Base-by-base conservation (phyloP, 805 yeast species). In the Zygoascus ofunaensis region DNA sequence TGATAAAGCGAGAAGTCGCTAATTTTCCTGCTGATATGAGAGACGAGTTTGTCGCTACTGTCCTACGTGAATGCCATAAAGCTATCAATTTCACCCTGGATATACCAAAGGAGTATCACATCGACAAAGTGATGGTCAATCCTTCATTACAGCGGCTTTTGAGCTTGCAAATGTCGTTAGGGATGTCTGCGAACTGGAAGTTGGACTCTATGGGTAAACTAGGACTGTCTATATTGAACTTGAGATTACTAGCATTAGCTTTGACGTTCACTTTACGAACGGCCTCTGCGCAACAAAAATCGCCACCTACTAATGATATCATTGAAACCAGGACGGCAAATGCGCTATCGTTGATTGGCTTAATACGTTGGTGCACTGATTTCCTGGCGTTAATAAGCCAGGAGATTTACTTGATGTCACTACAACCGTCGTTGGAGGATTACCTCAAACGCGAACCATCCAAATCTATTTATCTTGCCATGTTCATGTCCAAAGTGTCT, bases 331-430 rank as follows among this genome's bases (percentile, higher is more conserved):
- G 54, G 19, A 55, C 61, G 40, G 52, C 46, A 40, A 61, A 60
- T 41, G 40, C 59, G 21, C 42, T 50, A 5, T 44, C 57, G 3
- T 54, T 68, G 53, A 62, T 85, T n/a, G 97, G 97, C 0, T 76
- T 82, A 34, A 77, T 83, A 5, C 76, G 86, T 54, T 90, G 97
- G 96, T 74, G 85, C 52, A 73, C 86, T 26, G 96, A 87, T 58
- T 76, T 86, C 48, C 69, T 86, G 44, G 76, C 81, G 1, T 78
- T 76, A 49, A 59, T 85, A 34, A 76, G 79, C 44, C 94, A 89
- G 60, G 95, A 90, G 51, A 71, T 66, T 45, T 60, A 57, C 33
- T 41, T 55, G 35, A 58, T 59, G 0, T 46, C 56, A 7, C 42
- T 49, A 4, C 46, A 52, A 2, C 47, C 42, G 1, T 42, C 48